phyloP scores from a whole-genome alignment of 805 yeast genomes.

The Torulaspora delbrueckii region DNA sequence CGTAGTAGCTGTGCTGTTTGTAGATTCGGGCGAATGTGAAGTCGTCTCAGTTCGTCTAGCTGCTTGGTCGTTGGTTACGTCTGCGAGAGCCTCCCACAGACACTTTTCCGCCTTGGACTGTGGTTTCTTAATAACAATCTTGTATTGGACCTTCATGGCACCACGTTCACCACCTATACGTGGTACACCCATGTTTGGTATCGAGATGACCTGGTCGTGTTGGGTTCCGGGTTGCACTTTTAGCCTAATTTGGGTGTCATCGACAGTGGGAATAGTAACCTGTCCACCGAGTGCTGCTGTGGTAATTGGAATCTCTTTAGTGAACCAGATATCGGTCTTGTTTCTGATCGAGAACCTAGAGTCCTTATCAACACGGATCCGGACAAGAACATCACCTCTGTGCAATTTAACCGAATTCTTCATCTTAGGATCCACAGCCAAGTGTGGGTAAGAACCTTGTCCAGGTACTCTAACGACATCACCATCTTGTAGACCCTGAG shows the following conservation, averaged over 20 bases:
- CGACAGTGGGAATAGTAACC: conserved; percentile 84
- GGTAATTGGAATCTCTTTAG: conserved; percentile 76
- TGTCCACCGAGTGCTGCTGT: conserved; percentile 96
- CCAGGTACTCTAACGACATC: conserved; percentile 77
- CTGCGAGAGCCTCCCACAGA: conserved; percentile 89
- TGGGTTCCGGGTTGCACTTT: conserved; percentile 84
- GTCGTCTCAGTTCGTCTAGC: conserved; percentile 56
- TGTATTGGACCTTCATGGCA: conserved; percentile 68
- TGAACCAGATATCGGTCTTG: conserved; percentile 55
- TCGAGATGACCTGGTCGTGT: conserved; percentile 62
- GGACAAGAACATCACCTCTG: conserved; percentile 84
- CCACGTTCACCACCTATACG: conserved; percentile 60
- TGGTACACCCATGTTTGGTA: conserved; percentile 89
- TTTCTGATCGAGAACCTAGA: conserved; percentile 61
- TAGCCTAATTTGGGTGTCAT: conserved; percentile 68
- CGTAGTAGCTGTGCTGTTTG: conserved; percentile 6
- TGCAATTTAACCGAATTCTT: conserved; percentile 49
- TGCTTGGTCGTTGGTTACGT: conserved; percentile 70
- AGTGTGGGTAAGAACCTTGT: conserved; percentile 85
- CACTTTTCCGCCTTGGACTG: conserved; percentile 81
- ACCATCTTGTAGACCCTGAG: conserved; percentile 85
- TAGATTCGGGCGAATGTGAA: background rate
- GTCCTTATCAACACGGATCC: conserved; percentile 75
- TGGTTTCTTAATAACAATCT: conserved; percentile 69
- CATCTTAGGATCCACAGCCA: conserved; percentile 56